These are phyloP conservation scores for Nepenthes alata DNA, from an alignment of 179 eudicot species.

Conservation along the genomic window DNA sequence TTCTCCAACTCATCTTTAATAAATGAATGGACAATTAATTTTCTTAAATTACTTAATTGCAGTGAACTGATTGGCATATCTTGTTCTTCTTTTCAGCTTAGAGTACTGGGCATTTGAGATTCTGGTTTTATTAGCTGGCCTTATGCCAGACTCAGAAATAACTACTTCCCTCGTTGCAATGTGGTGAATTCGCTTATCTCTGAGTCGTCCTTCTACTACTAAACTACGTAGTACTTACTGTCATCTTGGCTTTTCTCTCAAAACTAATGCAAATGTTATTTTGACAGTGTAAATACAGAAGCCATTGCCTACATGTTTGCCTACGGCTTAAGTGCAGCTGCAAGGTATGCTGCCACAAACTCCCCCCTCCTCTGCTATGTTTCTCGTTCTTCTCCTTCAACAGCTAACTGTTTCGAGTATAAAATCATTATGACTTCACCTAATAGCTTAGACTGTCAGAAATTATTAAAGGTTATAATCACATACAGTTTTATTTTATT, in stretches of 20 bases:
- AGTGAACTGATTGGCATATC: background rate
- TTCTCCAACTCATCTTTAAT: no score
- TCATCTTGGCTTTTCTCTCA: background rate
- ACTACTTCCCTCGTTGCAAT: constrained; percentile 63
- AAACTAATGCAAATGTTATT: no score
- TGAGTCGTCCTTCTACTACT: background rate
- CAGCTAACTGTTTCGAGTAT: no score
- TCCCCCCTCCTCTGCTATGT: no score
- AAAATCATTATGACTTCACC: no score
- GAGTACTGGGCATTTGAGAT: constrained; percentile 87
- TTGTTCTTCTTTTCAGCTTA: constrained; percentile 26
- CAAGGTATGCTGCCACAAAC: constrained; percentile 16
- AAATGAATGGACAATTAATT: no score
- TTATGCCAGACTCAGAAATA: constrained; percentile 46
- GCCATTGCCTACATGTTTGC: constrained; percentile 53
- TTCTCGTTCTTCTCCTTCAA: no score
- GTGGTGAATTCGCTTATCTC: constrained; percentile 34
- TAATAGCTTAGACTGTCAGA: no score
- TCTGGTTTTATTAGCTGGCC: constrained; percentile 63
- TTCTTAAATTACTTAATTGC: no score
- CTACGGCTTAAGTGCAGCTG: constrained; percentile 59
- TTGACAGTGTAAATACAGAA: constrained; percentile 66
- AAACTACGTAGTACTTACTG: background rate
- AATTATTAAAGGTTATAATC: no score
- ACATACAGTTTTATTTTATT: no score